phyloP scores from a whole-genome alignment of 768 basidiomycete genomes.

The Cystofilobasidium bisporidii region DNA sequence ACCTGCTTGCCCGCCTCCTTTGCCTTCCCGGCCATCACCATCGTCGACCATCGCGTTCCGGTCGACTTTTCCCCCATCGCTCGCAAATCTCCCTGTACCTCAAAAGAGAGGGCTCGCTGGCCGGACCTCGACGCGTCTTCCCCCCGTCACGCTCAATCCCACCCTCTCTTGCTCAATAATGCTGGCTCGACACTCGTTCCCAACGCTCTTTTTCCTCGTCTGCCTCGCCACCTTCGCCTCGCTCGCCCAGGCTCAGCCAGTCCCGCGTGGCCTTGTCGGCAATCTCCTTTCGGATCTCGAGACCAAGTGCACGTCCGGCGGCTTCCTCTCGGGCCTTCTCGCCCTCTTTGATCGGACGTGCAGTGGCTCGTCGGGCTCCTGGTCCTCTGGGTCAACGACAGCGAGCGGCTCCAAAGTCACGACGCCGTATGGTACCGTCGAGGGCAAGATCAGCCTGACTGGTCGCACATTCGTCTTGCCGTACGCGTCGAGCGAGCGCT shows the following conservation, averaged over 20 bases:
- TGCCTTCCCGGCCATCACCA: background rate
- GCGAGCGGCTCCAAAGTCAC: background rate
- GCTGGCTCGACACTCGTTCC: background rate
- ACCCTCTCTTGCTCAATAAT: background rate
- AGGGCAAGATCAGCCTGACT: background rate
- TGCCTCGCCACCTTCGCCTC: background rate
- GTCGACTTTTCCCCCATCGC: too few species aligned
- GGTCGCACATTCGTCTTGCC: background rate
- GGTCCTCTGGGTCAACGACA: background rate
- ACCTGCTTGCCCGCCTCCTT: background rate
- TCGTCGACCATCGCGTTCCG: too few species aligned
- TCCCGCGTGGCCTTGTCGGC: background rate
- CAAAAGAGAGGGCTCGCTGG: too few species aligned
- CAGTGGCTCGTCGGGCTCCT: background rate
- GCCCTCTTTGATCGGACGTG: background rate
- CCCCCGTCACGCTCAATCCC: background rate
- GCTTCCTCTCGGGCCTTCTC: background rate
- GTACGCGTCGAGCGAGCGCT: slow-evolving; percentile 4
- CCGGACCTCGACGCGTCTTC: background rate
- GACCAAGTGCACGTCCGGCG: background rate
- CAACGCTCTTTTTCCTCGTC: background rate
- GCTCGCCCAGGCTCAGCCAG: background rate
- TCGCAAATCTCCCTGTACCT: too few species aligned
- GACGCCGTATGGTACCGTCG: slow-evolving; percentile 3
- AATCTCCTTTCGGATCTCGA: background rate